Conservation (phyloP, 2,329 filamentous ascomycete species). For the Fusarium burgessii region DNA sequence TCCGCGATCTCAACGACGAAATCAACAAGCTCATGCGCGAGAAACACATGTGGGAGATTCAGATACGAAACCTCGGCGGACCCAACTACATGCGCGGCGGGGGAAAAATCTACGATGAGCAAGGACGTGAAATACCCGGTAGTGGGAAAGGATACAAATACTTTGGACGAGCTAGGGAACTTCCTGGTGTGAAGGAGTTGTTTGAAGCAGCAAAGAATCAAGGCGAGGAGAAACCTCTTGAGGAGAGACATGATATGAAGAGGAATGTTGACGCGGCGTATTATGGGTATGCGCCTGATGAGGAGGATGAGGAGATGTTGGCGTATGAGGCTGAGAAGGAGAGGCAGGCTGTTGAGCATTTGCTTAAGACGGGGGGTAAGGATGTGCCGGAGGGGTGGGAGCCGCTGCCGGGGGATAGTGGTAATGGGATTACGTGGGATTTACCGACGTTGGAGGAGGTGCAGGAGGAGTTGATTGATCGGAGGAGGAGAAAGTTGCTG, state of each 20-base stretch:
- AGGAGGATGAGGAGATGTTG: conserved; percentile 86
- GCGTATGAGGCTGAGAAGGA: conserved; percentile 87
- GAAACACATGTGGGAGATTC: conserved; percentile 99
- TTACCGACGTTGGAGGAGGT: conserved; percentile 91
- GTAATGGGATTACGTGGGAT: conserved; percentile 85
- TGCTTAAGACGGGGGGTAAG: conserved; percentile 69
- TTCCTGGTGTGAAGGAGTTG: conserved; percentile 96
- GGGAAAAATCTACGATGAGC: conserved; percentile 78
- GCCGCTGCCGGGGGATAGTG: conserved; percentile 85
- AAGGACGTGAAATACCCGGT: conserved; percentile 75
- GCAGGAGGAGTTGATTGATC: conserved; percentile 91
- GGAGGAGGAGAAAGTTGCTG: conserved; percentile 83
- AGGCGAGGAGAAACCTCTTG: conserved; percentile 71
- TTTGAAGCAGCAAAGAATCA: conserved; percentile 81
- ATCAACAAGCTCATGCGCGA: conserved; percentile 99
- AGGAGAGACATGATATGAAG: conserved; percentile 76
- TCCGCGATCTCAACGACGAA: conserved; percentile 97
- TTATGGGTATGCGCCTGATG: conserved; percentile 93
- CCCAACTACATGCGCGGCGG: conserved; percentile 93
- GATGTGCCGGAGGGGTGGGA: conserved; percentile 80
- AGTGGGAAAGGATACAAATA: conserved; percentile 94
- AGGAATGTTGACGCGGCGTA: conserved; percentile 91
- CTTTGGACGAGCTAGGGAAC: conserved; percentile 88
- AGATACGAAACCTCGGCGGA: conserved; percentile 94
- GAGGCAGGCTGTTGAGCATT: conserved; percentile 78